Conservation (phyloP, 2,329 filamentous ascomycete genomes). For the Hypoxylon sp. region DNA sequence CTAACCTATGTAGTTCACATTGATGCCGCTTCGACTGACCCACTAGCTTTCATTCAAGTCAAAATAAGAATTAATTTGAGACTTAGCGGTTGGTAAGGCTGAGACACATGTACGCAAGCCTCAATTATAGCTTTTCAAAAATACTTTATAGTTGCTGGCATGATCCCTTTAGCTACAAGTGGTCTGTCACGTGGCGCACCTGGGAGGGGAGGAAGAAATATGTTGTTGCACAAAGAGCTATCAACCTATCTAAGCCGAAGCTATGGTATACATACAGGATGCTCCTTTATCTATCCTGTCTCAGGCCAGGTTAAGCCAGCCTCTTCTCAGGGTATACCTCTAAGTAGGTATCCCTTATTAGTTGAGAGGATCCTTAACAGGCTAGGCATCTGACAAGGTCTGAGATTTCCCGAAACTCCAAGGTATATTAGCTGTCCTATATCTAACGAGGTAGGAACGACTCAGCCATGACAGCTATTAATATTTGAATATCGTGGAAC, state of each 20-base stretch:
- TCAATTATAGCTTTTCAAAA: not conserved
- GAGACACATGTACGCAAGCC: not conserved
- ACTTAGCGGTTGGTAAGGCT: not conserved
- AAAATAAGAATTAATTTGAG: constrained; percentile 3
- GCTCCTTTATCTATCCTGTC: too few species aligned
- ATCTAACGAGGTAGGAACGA: not conserved
- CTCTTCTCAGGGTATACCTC: too few species aligned
- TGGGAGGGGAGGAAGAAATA: too few species aligned
- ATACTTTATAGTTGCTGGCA: not conserved
- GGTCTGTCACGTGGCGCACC: too few species aligned
- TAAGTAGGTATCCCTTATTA: too few species aligned
- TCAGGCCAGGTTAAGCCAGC: too few species aligned
- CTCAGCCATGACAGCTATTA: not conserved
- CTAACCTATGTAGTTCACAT: not conserved
- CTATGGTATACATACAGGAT: too few species aligned
- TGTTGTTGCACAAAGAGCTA: too few species aligned
- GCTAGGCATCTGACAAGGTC: too few species aligned
- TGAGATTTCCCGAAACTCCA: not conserved
- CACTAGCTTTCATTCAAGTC: not conserved
- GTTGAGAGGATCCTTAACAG: too few species aligned
- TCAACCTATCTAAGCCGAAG: too few species aligned
- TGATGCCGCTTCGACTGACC: not conserved
- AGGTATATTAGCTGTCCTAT: not conserved
- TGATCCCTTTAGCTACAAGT: not conserved
- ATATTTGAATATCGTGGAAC: not conserved